Conservation (phyloP, 2,329 filamentous ascomycete genomes). For the Didymella lethalis region DNA sequence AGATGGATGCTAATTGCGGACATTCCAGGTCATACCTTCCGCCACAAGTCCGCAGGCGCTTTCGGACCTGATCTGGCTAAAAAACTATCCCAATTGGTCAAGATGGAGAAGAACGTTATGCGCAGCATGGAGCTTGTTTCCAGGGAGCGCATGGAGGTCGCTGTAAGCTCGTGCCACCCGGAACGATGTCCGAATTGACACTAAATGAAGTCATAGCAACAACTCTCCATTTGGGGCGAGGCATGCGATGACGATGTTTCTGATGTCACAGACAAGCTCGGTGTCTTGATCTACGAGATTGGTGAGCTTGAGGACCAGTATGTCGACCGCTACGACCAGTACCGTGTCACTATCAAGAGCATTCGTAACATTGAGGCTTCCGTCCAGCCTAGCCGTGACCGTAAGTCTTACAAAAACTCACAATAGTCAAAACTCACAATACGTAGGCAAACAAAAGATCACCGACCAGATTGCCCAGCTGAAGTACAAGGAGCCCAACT, state of each 20-base stretch:
- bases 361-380: conserved; percentile 99
- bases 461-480: conserved; percentile 98
- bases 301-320: conserved; percentile 98
- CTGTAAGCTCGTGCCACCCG: conserved; percentile 68
- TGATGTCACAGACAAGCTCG: conserved; percentile 98
- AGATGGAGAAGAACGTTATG: conserved; percentile 99
- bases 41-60: conserved; percentile 76
- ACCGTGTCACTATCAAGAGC: conserved; percentile 98
- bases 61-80: conserved; percentile 90
- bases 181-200: conserved; percentile 13
- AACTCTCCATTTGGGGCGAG: conserved; percentile 98
- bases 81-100: conserved; percentile 96
- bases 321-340: conserved; percentile 98
- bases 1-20: not conserved
- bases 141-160: conserved; percentile 97
- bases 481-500: conserved; percentile 99
- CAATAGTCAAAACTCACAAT: conserved; percentile 7
- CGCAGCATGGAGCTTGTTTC: conserved; percentile 95
- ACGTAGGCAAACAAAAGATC: conserved; percentile 93
- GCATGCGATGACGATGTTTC: conserved; percentile 96
- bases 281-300: conserved; percentile 97
- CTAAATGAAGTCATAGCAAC: conserved; percentile 70
- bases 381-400: conserved; percentile 95
- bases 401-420: conserved; percentile 63
- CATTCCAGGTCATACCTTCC: conserved; percentile 70